Evolutionary conservation across 441 rosid species (phyloP), one percentile per base, ranked within the genome.

Genomic region (Pelargonium australe): DNA sequence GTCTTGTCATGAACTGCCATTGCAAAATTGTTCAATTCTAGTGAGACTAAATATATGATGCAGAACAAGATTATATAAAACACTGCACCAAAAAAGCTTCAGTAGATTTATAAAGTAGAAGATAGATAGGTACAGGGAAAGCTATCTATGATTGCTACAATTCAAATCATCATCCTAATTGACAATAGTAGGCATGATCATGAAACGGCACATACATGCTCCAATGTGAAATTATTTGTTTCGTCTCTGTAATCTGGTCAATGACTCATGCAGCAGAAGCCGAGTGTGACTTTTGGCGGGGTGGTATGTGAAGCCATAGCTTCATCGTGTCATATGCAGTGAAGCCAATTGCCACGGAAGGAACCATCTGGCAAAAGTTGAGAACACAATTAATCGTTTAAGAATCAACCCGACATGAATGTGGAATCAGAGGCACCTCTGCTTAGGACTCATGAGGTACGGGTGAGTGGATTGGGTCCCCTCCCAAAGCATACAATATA

Each of bases 281-380:
- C 7, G 83, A 65, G 55, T 68, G 78, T 5, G 83, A 63, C 69
- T 87, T 88, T 78, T 82, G 89, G 34, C 97, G 84, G 1, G 97
- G 93, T 4, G 98, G 96, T 44, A 89, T 89, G 44, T 76, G 85
- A 71, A 94, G 87, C 98, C 97, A 94, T n/a, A 77, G 64, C 86
- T 94, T 94, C 96, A 94, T 91, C 70, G 66, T 70, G 76, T 94
- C 97, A 63, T 94, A 94, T n/a, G 86, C 96, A 0, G 97, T 77
- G 81, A 94, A 94, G 63, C 98, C 98, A 69, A 94, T 86, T 0
- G 98, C 98, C 65, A 94, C 98, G 0, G 98, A 94, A 34, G 97
- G 98, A 72, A 94, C 97, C 73, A 94, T 89, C 98, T 94, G 80
- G 61, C 11, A 70, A 75, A 73, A 55, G 17, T 57, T 4, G 57